Evolutionary conservation across 1,284 basidiomycete genomes (phyloP), one percentile per base, ranked within the genome.

Genomic region (Cryptococcus wingfieldii): DNA sequence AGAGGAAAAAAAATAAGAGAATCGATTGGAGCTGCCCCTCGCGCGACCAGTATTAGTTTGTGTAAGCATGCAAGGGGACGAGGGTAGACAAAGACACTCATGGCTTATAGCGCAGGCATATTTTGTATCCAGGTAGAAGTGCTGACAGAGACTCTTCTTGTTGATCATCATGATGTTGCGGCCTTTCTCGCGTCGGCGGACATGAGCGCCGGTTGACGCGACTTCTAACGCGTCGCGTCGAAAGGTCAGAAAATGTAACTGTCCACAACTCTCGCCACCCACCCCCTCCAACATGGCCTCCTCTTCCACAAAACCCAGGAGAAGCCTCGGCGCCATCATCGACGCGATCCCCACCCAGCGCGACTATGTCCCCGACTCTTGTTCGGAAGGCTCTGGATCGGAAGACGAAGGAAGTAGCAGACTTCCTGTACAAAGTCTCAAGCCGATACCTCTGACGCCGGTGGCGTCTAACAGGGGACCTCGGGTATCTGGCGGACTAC

Each of bases 331-430:
- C 8, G 58, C 50, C 28, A 57, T 64, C 27, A 51, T 64, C 14
- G 56, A 60, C 47, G 48, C 58, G n/a, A 57, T 59, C 18, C 58
- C 62, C 9, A 64, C 60, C 14, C 56, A 57, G 23, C 54, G 50
- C 3, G 63, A 66, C 41, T 53, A 53, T 23, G 55, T 67, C 8
- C 59, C 61, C 10, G 63, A 67, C 42, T 69, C 67, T 18, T 65
- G 61, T 42, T 60, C 55, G 3, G 67, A 67, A 52, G 59, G 57
- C 3, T 58, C 57, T 13, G 61, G 60, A n/a, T 53, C 46, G 2
- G 59, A 54, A 3, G 52, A 51, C 4, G 59, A 51, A 9, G 46
- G n/a, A 5, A 43, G 51, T 2, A 12, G 37, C 6, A 34, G 6
- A 34, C 31, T 34, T 10, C 25, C 51, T 10, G 23, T 54, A 1